These are phyloP conservation scores for Fusarium miscanthi DNA, from an alignment of 2,329 filamentous ascomycete genomes.

Conservation along the genomic window DNA sequence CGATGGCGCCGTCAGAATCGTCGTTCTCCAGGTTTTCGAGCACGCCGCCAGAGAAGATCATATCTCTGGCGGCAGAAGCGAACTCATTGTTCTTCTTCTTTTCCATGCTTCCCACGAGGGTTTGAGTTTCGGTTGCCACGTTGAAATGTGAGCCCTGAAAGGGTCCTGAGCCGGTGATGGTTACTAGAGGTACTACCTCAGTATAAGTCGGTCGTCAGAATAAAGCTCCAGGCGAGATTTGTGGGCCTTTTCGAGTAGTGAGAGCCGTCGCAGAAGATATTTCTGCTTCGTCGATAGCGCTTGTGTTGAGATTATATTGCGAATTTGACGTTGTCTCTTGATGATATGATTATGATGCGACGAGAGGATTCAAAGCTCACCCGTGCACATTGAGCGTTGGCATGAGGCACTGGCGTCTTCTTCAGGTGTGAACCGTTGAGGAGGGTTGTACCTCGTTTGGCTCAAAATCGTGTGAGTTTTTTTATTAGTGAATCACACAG, in stretches of 20 bases:
- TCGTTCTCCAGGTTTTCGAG: constrained; percentile 24
- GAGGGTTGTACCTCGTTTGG: constrained; percentile 2
- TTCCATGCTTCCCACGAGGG: constrained; percentile 25
- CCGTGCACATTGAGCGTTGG: constrained; percentile 18
- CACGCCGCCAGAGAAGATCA: constrained; percentile 41
- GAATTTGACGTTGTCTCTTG: constrained; percentile 4
- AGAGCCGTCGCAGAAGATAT: constrained; percentile 6
- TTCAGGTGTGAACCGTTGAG: constrained; percentile 4
- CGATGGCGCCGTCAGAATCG: constrained; percentile 50
- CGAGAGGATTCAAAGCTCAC: constrained; percentile 17
- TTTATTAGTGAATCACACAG: constrained; percentile 33
- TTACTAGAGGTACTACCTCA: constrained; percentile 25
- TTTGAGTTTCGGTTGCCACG: background rate
- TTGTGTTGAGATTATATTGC: constrained; percentile 10
- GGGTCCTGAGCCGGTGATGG: background rate
- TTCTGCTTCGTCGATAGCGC: constrained; percentile 4
- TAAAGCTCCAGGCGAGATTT: constrained; percentile 13
- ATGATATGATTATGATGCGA: constrained; percentile 37
- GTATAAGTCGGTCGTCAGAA: constrained; percentile 17
- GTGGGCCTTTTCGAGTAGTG: constrained; percentile 5
- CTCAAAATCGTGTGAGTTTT: constrained; percentile 14
- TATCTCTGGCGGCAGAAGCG: constrained; percentile 44
- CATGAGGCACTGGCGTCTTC: constrained; percentile 1
- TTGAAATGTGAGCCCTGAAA: background rate
- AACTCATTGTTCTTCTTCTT: constrained; percentile 44